phyloP scores from a whole-genome alignment of 305 asterid species.

The Withania somnifera region DNA sequence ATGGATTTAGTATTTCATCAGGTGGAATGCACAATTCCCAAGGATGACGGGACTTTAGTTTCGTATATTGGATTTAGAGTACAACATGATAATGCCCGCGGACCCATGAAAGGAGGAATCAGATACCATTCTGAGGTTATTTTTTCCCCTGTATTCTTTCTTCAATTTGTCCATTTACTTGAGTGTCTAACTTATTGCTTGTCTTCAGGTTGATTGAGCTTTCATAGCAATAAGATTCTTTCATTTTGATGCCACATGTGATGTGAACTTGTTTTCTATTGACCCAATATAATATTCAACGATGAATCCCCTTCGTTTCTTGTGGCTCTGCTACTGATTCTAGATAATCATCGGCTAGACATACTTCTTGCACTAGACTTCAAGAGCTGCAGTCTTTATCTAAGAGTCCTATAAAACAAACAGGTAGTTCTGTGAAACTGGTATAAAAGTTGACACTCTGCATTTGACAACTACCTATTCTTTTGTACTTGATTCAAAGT shows the following conservation, averaged over 20 bases:
- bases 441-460: background rate
- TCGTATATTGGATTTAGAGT: constrained; percentile 87
- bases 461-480: background rate
- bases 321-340: background rate
- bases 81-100: constrained; percentile 94
- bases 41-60: constrained; percentile 75
- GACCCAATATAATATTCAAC: no score
- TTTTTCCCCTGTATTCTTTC: background rate
- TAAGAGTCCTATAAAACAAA: background rate
- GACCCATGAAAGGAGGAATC: constrained; percentile 98
- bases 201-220: background rate
- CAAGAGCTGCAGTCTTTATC: background rate
- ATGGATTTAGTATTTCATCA: constrained; percentile 22
- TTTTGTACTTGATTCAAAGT: background rate
- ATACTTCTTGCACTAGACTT: background rate
- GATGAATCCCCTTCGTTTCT: background rate
- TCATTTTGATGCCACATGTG: background rate
- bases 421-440: background rate
- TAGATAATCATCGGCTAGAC: background rate
- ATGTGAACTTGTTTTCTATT: background rate
- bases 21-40: constrained; percentile 96
- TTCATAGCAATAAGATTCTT: background rate
- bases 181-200: background rate
- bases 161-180: background rate
- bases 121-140: constrained; percentile 86